These are phyloP conservation scores for Aegilops longissima DNA, from an alignment of 176 grass and related monocot species.

Conservation along the genomic window DNA sequence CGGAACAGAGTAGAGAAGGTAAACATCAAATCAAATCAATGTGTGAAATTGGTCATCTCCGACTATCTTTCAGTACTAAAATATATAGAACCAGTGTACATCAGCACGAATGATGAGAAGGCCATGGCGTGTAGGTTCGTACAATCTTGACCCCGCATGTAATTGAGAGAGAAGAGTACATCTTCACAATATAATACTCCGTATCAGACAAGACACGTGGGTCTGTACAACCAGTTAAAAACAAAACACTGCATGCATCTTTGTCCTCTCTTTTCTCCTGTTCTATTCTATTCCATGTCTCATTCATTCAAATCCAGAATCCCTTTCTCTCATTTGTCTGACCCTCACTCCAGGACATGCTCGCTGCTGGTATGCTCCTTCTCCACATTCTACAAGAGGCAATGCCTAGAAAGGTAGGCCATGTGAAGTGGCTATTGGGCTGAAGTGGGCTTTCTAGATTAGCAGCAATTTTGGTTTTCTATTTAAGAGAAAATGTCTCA, in stretches of 20 bases:
- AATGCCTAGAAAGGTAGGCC: background rate
- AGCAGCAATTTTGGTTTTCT: background rate
- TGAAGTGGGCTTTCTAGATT: background rate
- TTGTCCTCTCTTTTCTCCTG: background rate
- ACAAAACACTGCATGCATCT: background rate
- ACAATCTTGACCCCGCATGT: background rate
- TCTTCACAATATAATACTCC: background rate
- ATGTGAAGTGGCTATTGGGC: background rate
- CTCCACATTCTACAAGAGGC: background rate
- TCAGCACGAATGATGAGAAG: background rate
- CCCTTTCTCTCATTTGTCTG: background rate
- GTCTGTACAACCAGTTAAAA: background rate
- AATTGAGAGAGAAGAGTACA: no score
- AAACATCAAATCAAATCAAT: background rate
- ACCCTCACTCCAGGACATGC: background rate
- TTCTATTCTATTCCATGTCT: background rate
- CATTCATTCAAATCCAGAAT: background rate
- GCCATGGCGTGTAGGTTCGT: background rate
- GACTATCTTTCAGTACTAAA: background rate
- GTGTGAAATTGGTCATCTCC: background rate
- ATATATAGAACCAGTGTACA: background rate
- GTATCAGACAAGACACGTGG: background rate
- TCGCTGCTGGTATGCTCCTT: no score
- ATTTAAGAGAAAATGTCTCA: background rate
- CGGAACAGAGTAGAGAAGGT: background rate